Evolutionary conservation across 352 stramenopile species (phyloP).

Genomic region (Pythium vanterpoolii): DNA sequence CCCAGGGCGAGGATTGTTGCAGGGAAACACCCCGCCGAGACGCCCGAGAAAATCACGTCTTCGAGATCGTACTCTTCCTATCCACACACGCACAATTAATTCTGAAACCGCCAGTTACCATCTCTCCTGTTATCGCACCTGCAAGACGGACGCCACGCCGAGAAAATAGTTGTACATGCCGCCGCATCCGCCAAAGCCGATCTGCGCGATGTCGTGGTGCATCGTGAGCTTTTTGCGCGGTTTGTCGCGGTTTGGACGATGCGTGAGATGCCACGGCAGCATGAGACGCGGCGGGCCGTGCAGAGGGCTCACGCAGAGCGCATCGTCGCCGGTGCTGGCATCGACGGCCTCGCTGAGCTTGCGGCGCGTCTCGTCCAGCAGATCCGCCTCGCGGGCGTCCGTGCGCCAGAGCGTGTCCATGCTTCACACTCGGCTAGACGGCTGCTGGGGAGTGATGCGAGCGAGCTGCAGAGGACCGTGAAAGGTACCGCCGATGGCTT

Average conservation of each 20-base stretch:
- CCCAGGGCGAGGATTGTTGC: constrained; percentile 58
- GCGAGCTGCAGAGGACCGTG: neutral
- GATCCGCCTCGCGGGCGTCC: constrained; percentile 26
- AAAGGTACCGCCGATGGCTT: neutral
- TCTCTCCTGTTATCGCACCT: constrained; percentile 24
- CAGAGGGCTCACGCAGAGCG: constrained; percentile 6
- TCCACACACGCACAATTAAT: no score
- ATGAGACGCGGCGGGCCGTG: constrained; percentile 16
- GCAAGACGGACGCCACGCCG: constrained; percentile 67
- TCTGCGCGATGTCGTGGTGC: constrained; percentile 58
- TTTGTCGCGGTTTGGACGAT: constrained; percentile 23
- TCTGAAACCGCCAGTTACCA: neutral
- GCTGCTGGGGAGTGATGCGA: neutral
- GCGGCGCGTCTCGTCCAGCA: constrained; percentile 14
- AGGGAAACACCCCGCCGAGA: constrained; percentile 74
- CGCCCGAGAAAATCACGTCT: constrained; percentile 72
- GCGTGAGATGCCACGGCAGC: constrained; percentile 33
- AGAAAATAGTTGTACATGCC: constrained; percentile 89
- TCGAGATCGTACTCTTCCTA: constrained; percentile 72
- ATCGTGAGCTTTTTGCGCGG: constrained; percentile 49
- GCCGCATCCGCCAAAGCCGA: constrained; percentile 77
- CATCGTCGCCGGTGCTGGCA: neutral
- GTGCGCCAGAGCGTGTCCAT: constrained; percentile 40
- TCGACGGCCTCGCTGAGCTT: constrained; percentile 19
- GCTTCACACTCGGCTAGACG: neutral